Evolutionary conservation across 73 alveolate species (phyloP).

Genomic region (Uronychia setigera): DNA sequence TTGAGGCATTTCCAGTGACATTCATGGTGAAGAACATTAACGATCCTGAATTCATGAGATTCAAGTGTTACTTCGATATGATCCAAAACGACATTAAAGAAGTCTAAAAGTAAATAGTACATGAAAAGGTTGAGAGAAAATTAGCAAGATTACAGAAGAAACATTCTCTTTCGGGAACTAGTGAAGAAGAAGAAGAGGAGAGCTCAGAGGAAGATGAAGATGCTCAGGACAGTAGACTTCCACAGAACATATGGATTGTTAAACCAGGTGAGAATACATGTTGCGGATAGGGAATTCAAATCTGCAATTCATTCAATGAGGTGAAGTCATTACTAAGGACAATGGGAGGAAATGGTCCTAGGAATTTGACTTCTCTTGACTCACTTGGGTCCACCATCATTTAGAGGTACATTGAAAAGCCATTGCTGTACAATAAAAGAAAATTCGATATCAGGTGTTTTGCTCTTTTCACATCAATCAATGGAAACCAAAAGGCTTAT

Average conservation of each 20-base stretch:
- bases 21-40: too few relatives aligned
- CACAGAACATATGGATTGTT: conserved; percentile 42
- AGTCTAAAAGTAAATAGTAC: too few relatives aligned
- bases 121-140: too few relatives aligned
- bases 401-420: conserved; percentile 74
- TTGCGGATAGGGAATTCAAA: conserved; percentile 57
- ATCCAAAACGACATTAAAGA: too few relatives aligned
- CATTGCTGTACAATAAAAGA: conserved; percentile 66
- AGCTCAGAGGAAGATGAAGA: conserved; percentile 7
- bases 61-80: too few relatives aligned
- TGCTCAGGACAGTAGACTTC: too few relatives aligned
- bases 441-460: conserved; percentile 81
- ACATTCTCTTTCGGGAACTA: too few relatives aligned
- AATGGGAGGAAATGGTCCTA: conserved; percentile 8
- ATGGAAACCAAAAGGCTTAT: conserved; percentile 69
- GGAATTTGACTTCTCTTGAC: not conserved
- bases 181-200: not conserved
- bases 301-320: conserved; percentile 60
- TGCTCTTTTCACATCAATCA: conserved; percentile 62
- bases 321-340: conserved; percentile 52
- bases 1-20: too few relatives aligned
- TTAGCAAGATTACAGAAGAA: too few relatives aligned
- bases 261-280: conserved; percentile 56
- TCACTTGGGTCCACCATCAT: conserved; percentile 51
- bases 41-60: too few relatives aligned